These are phyloP conservation scores for Avicennia marina DNA, from an alignment of 257 asterid genomes.

Conservation along the genomic window DNA sequence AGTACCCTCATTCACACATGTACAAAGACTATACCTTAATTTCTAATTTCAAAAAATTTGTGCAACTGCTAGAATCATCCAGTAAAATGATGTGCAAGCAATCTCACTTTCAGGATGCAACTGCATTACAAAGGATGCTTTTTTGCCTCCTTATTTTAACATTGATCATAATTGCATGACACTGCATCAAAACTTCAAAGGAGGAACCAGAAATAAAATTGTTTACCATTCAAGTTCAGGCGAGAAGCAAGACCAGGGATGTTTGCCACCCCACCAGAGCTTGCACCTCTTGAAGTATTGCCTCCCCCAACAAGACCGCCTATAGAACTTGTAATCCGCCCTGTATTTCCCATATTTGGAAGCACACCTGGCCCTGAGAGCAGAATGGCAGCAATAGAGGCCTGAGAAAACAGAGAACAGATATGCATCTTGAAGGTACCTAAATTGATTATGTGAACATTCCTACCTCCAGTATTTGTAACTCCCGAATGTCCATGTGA, in stretches of 20 bases:
- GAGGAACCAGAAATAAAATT: constrained; percentile 7
- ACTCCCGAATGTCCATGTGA: constrained; percentile 74
- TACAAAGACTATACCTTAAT: background rate
- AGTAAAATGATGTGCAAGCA: too few species aligned
- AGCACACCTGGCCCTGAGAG: constrained; percentile 55
- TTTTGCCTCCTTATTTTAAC: constrained; percentile 11
- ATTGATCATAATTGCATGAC: background rate
- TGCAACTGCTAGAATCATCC: constrained; percentile 17
- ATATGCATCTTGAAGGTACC: constrained; percentile 13
- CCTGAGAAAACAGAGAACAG: constrained; percentile 18
- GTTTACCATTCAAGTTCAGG: constrained; percentile 56
- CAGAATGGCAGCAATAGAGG: constrained; percentile 28
- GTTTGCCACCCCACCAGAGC: constrained; percentile 58
- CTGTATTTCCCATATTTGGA: constrained; percentile 64
- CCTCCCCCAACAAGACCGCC: constrained; percentile 67
- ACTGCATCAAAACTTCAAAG: background rate
- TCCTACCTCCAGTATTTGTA: constrained; percentile 68
- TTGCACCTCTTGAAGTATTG: constrained; percentile 53
- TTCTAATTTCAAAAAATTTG: background rate
- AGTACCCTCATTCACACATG: background rate
- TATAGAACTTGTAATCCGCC: constrained; percentile 54
- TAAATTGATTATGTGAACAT: constrained; percentile 1
- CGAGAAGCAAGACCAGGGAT: constrained; percentile 73
- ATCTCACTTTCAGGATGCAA: constrained; percentile 22
- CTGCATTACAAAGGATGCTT: constrained; percentile 29